Evolutionary conservation across 352 stramenopile species (phyloP).

Genomic region (Globisporangium yorkense): DNA sequence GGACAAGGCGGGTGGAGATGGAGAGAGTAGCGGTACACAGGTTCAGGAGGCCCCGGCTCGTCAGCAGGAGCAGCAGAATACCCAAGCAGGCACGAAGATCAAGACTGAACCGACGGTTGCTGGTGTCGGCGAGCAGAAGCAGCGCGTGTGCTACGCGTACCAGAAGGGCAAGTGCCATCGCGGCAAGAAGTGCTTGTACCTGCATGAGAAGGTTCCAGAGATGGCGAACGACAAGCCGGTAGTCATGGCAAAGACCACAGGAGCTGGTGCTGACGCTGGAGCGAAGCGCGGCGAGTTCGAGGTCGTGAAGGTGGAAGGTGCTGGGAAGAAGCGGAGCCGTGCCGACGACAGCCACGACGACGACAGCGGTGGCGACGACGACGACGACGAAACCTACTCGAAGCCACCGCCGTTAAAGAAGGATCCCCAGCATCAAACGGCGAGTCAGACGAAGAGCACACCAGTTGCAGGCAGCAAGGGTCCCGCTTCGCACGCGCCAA

Average conservation of each 20-base stretch:
- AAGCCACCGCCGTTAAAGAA: not conserved
- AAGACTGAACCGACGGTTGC: slow-evolving; percentile 3
- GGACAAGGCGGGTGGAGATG: not conserved
- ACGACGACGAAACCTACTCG: slow-evolving; percentile 15
- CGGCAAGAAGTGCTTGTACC: slow-evolving; percentile 59
- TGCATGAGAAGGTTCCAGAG: slow-evolving; percentile 45
- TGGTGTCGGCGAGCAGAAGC: slow-evolving; percentile 17
- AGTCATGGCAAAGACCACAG: slow-evolving; percentile 8
- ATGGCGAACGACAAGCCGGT: slow-evolving; percentile 12
- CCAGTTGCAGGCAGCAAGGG: not conserved
- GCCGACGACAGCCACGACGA: slow-evolving; percentile 21
- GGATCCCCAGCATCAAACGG: not conserved
- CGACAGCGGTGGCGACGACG: slow-evolving; percentile 10
- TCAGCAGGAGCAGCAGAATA: slow-evolving; percentile 1
- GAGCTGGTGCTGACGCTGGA: slow-evolving; percentile 4
- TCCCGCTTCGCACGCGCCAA: not conserved
- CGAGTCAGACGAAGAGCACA: not conserved
- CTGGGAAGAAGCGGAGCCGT: slow-evolving; percentile 24
- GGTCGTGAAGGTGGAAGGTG: slow-evolving; percentile 20
- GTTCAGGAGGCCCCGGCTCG: not conserved
- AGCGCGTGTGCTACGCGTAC: slow-evolving; percentile 64
- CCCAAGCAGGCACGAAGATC: not conserved
- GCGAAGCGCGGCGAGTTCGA: slow-evolving; percentile 27
- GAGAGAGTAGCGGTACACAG: slow-evolving; percentile 1
- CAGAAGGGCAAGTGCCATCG: slow-evolving; percentile 75